Percentiles rank a stretch among this genome's conserved stretches.
Evolutionary conservation across 257 asterid genomes (phyloP).

Genomic region (Rauvolfia tetraphylla): DNA sequence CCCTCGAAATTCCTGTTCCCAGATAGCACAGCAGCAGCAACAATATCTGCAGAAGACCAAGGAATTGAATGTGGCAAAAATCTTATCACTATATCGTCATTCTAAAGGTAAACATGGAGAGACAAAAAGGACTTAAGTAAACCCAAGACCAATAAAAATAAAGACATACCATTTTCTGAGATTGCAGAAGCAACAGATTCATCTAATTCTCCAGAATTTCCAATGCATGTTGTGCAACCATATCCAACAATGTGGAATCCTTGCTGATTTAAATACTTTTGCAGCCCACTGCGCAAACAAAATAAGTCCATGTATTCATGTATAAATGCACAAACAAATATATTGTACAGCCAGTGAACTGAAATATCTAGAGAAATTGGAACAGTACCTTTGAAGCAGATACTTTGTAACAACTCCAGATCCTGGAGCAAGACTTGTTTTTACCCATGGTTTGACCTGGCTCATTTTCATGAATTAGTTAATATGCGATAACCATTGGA

Average conservation of each 20-base stretch:
- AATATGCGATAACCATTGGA: constrained; percentile 14
- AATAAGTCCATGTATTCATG: constrained; percentile 9
- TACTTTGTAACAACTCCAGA: constrained; percentile 92
- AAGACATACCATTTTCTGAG: constrained; percentile 66
- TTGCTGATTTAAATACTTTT: constrained; percentile 73
- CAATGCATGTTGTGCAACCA: constrained; percentile 95
- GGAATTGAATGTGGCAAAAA: constrained; percentile 11
- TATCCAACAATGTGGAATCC: constrained; percentile 93
- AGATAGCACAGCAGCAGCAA: constrained; percentile 94
- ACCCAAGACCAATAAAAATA: background rate
- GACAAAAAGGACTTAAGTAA: background rate
- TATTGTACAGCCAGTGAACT: background rate
- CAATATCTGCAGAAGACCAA: constrained; percentile 59
- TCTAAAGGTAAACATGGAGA: background rate
- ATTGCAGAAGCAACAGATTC: constrained; percentile 83
- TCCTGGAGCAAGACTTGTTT: constrained; percentile 98
- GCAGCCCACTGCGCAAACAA: constrained; percentile 65
- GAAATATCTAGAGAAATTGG: constrained; percentile 4
- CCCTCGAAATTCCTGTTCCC: constrained; percentile 96
- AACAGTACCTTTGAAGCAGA: constrained; percentile 64
- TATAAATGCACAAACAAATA: background rate
- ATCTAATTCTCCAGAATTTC: constrained; percentile 89
- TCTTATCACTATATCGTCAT: background rate
- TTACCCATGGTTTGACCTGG: constrained; percentile 98
- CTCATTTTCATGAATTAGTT: constrained; percentile 15